These are phyloP conservation scores for Barnettozyma siamensis DNA, from an alignment of 805 yeast genomes.

Conservation along the genomic window DNA sequence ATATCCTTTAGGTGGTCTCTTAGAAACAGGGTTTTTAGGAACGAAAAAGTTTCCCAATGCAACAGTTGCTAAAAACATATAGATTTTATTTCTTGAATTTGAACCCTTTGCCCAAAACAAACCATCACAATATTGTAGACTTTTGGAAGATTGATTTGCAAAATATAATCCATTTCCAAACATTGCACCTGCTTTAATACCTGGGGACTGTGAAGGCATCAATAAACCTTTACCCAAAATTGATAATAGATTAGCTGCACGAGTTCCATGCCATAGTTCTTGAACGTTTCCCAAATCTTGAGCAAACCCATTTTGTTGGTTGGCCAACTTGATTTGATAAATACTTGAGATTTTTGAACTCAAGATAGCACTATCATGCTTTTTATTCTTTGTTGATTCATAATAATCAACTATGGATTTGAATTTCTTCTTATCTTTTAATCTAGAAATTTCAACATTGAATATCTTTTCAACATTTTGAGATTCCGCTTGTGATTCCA, in stretches of 20 bases:
- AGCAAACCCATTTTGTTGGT: conserved; percentile 3
- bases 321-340: conserved; percentile 1
- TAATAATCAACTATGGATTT: conserved; percentile 1
- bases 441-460: conserved; percentile 3
- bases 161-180: conserved; percentile 7
- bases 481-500: conserved; percentile 4
- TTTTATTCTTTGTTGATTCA: background rate
- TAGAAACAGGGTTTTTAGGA: background rate
- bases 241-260: conserved; percentile 5
- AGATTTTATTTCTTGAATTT: conserved; percentile 1
- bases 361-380: too few relatives aligned
- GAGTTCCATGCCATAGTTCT: conserved; percentile 7
- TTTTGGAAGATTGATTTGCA: conserved; percentile 5
- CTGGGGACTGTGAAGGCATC: conserved; percentile 3
- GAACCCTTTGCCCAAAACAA: conserved; percentile 5
- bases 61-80: conserved; percentile 6
- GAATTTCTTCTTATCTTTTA: conserved; percentile 1
- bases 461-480: conserved; percentile 5
- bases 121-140: conserved; percentile 7
- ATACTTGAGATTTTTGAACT: background rate
- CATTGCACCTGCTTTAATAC: conserved; percentile 5
- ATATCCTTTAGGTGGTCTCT: conserved; percentile 2
- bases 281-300: conserved; percentile 5
- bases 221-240: conserved; percentile 5
- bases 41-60: conserved; percentile 5